A percentile compares a stretch with the other conserved stretches of the same genome.
Evolutionary conservation across 805 yeast species (phyloP).

Genomic region (Metschnikowia noctiluminum): DNA sequence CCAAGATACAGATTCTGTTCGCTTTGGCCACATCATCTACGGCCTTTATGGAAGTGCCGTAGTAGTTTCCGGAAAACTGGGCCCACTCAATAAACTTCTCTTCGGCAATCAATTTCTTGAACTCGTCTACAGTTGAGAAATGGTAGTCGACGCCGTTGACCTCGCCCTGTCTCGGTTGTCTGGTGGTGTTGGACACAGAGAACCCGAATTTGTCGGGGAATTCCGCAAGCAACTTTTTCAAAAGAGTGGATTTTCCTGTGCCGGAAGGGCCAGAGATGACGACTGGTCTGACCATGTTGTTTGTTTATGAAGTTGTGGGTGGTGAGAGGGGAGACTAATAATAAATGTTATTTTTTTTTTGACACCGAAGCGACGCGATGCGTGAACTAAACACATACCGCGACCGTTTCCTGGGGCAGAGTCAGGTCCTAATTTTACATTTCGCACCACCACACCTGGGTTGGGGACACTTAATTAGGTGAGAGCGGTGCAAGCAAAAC

Average conservation of each 20-base stretch:
- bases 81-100: constrained; percentile 95
- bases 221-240: constrained; percentile 86
- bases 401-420: neutral
- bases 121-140: constrained; percentile 75
- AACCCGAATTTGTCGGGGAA: constrained; percentile 89
- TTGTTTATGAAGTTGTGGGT: neutral
- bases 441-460: neutral
- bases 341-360: neutral
- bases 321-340: no score
- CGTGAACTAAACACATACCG: constrained; percentile 4
- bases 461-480: no score
- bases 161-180: constrained; percentile 91
- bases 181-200: constrained; percentile 90
- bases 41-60: constrained; percentile 88
- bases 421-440: neutral
- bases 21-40: constrained; percentile 66
- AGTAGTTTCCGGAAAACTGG: constrained; percentile 94
- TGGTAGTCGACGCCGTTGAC: constrained; percentile 85
- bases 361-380: constrained; percentile 4
- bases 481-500: no score
- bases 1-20: constrained; percentile 83
- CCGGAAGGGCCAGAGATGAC: constrained; percentile 98
- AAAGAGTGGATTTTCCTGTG: constrained; percentile 90
- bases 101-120: constrained; percentile 70
- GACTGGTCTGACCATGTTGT: constrained; percentile 63